Percentiles rank a stretch among this genome's conserved stretches.
Evolutionary conservation across 140 eudicot genomes (phyloP).

Genomic region (Stevia rebaudiana): DNA sequence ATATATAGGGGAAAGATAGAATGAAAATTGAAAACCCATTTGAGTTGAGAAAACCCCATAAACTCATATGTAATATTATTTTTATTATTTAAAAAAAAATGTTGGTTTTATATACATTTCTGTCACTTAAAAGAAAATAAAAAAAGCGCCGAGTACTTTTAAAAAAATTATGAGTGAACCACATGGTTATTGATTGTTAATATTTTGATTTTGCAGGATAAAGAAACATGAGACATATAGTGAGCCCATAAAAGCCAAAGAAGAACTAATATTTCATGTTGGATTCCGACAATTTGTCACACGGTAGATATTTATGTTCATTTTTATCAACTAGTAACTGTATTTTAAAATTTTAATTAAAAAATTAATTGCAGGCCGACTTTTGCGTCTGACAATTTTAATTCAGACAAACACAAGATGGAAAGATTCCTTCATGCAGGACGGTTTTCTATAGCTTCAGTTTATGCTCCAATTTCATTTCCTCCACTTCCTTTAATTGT

Average conservation of each 20-base stretch:
- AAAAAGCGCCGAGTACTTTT: too few species aligned
- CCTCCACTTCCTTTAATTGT: slow-evolving; percentile 82
- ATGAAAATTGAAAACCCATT: too few species aligned
- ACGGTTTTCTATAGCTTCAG: slow-evolving; percentile 75
- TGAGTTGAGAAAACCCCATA: too few species aligned
- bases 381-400: slow-evolving; percentile 72
- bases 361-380: slow-evolving; percentile 63
- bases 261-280: slow-evolving; percentile 78
- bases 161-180: too few species aligned
- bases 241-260: slow-evolving; percentile 88
- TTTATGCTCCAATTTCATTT: slow-evolving; percentile 87
- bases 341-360: not conserved
- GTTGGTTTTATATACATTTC: too few species aligned
- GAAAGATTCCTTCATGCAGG: slow-evolving; percentile 98
- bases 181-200: not conserved
- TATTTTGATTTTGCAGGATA: slow-evolving; percentile 36
- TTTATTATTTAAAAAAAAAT: too few species aligned
- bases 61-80: too few species aligned
- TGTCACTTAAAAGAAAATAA: too few species aligned
- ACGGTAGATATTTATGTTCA: slow-evolving; percentile 35
- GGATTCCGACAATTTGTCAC: slow-evolving; percentile 84
- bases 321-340: not conserved
- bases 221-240: slow-evolving; percentile 76
- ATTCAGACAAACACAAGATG: slow-evolving; percentile 90
- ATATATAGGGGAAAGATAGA: too few species aligned